Evolutionary conservation across 495 filamentous ascomycete genomes (phyloP), one percentile per base, ranked within the genome.

Genomic region (Endocarpon pusillum): DNA sequence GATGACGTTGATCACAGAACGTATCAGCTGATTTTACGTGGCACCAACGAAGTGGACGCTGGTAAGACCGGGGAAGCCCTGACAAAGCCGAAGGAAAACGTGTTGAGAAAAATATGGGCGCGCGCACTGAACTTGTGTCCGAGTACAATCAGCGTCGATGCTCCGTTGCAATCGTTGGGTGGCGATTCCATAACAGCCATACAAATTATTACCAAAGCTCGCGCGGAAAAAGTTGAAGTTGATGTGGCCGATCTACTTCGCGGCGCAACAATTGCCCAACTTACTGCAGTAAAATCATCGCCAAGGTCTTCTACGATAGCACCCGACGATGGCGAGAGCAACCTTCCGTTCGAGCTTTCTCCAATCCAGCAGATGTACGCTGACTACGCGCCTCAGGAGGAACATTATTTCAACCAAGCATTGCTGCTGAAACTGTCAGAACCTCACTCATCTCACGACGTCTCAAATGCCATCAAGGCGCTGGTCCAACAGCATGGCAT

Each of bases 391-490:
- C 63, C 58, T 19, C 59, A 64, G 36, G 68, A 66, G 18, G 41
- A 19, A 0, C 43, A 48, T 27, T 69, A 75, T 20, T 84, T 78
- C 49, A 81, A 82, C 43, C 75, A 78, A 42, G 81, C 77, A 44
- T 61, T 80, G 22, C 58, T 76, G 2, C 53, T 84, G 9, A 60
- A 67, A 3, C 42, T 81, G 7, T 61, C 62, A 11, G 54, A 64
- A n/a, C 61, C 65, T 1, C 38, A 82, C 7, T 46, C 55, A 2
- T 54, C 58, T 3, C 38, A 49, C 3, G 61, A 64, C 5, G 43
- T 83, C 3, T 49, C 47, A 1, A 54, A 58, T 11, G 73, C 75
- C 1, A 39, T 77, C 19, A 62, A 64, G 29, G 61, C 69, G 3
- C 52, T 81, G 18, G 66, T 78, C 8, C 49, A 52, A 1, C 71